Base-by-base conservation (phyloP, 2,329 filamentous ascomycete genomes). In the Graphiopsis chlorocephala region DNA sequence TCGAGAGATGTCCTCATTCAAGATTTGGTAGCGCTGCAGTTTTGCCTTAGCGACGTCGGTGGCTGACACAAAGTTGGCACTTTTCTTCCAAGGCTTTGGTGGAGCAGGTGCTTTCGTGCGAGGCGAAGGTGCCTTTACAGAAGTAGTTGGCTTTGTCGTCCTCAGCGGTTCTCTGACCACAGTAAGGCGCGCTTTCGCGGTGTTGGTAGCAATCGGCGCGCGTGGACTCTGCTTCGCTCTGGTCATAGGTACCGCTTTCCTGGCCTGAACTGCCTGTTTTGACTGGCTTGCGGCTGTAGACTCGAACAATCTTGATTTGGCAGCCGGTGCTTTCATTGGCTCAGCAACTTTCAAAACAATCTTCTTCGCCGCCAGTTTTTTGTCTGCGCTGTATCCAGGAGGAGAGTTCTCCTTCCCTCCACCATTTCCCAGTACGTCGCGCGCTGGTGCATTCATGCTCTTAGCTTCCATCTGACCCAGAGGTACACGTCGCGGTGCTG, bases 371-470 rank as follows among this genome's bases (percentile, higher is more conserved):
- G 25, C 20, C 17, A 23, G 5, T 33, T 35, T 64, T 62, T 52
- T 20, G 4, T 20, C 12, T 23, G 7, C 45, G 8, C 63, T 38
- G 17, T 59, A 64, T 4, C 81, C 81, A 0, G 86, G 86, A 15
- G 85, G 85, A 5, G 87, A 71, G 67, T 89, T 89, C 72, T 89
- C 86, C 69, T 89, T 89, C 6, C 86, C 86, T 4, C 81, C 81
- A 35, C 84, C 84, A 57, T 80, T 80, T 26, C 85, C 85, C 65
- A 78, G 70, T n/a, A 83, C 72, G 69, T 87, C 83, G 50, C 77
- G 70, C 84, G 83, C 7, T 75, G 65, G 61, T 76, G 64, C 29
- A 73, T 78, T 64, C 64, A 64, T 28, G 71, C 72, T 26, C 72
- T 78, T 68, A 61, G 38, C 47, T 25, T 58, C 48, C 38, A 69